phyloP scores from a whole-genome alignment of 192 early-diverging fungal species.

The Piromyces finnis region DNA sequence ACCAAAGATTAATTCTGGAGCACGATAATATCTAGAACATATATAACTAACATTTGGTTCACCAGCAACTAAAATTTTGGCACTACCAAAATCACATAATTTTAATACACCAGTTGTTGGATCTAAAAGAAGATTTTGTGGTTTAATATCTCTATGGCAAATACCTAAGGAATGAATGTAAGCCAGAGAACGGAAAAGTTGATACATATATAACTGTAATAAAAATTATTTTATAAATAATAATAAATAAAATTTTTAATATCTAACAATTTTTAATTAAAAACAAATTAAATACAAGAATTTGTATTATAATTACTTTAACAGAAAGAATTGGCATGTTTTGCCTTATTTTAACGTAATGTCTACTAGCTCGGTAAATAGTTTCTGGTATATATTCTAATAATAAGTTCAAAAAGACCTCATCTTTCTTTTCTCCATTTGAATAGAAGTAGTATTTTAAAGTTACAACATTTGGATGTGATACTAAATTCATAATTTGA shows the following conservation, averaged over 20 bases:
- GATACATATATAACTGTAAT: conserved; percentile 84
- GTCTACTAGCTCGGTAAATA: conserved; percentile 79
- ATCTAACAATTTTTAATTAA: not conserved
- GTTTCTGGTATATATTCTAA: conserved; percentile 95
- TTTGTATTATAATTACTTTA: conserved; percentile 26
- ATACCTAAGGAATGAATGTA: conserved; percentile 90
- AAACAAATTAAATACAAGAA: not conserved
- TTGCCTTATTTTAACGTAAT: conserved; percentile 80
- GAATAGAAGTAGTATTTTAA: conserved; percentile 89
- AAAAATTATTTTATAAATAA: conserved; percentile 1
- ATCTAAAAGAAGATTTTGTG: conserved; percentile 91
- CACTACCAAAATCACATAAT: conserved; percentile 93
- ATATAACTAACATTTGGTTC: conserved; percentile 98
- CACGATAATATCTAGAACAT: conserved; percentile 93
- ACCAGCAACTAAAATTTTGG: conserved; percentile 81
- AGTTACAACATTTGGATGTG: conserved; percentile 82
- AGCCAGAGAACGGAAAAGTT: conserved; percentile 87
- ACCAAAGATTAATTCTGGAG: conserved; percentile 92
- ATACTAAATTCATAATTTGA: conserved; percentile 81
- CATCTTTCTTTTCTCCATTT: conserved; percentile 84
- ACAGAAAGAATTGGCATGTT: conserved; percentile 85
- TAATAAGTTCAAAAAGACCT: conserved; percentile 88
- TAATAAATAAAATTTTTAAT: not conserved
- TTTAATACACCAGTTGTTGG: conserved; percentile 81
- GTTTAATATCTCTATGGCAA: conserved; percentile 98